Conservation (phyloP, 2,329 filamentous ascomycete species). For the Pyrenochaeta sp. region DNA sequence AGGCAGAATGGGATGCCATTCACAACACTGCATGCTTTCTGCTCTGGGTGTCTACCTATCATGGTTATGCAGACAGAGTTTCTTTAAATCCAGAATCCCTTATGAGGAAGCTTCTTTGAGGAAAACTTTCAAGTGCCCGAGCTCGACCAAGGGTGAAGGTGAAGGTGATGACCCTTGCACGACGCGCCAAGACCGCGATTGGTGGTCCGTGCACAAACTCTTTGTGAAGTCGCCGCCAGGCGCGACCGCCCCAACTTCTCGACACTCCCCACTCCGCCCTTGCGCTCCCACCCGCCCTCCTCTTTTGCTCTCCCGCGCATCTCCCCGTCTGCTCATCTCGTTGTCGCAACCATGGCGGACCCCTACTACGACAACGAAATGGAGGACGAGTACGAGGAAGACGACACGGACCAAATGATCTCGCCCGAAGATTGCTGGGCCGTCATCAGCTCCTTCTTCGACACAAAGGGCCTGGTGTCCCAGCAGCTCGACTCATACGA, state of each 20-base stretch:
- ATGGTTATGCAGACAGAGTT: too few relatives aligned
- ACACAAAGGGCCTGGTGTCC: conserved; percentile 92
- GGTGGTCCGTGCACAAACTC: conserved; percentile 6
- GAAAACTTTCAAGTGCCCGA: too few relatives aligned
- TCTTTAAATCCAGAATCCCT: too few relatives aligned
- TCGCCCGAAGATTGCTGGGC: conserved; percentile 98
- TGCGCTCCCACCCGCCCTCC: conserved; percentile 5
- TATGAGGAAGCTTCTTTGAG: too few relatives aligned
- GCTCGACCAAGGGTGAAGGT: too few relatives aligned
- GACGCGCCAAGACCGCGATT: not conserved
- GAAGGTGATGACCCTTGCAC: too few relatives aligned
- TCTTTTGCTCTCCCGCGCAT: conserved; percentile 12
- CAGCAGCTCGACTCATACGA: conserved; percentile 99
- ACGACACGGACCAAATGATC: conserved; percentile 71
- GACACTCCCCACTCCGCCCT: conserved; percentile 14
- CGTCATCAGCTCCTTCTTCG: conserved; percentile 96
- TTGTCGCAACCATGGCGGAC: conserved; percentile 57
- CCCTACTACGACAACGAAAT: conserved; percentile 70
- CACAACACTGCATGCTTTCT: too few relatives aligned
- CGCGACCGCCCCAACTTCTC: conserved; percentile 28
- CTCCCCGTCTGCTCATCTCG: conserved; percentile 1
- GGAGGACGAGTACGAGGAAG: conserved; percentile 67
- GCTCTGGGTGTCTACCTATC: too few relatives aligned
- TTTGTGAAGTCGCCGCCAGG: conserved; percentile 33
- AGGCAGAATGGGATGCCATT: too few relatives aligned